Conservation (phyloP, 148 eudicot genomes). For the Bassia scoparia region DNA sequence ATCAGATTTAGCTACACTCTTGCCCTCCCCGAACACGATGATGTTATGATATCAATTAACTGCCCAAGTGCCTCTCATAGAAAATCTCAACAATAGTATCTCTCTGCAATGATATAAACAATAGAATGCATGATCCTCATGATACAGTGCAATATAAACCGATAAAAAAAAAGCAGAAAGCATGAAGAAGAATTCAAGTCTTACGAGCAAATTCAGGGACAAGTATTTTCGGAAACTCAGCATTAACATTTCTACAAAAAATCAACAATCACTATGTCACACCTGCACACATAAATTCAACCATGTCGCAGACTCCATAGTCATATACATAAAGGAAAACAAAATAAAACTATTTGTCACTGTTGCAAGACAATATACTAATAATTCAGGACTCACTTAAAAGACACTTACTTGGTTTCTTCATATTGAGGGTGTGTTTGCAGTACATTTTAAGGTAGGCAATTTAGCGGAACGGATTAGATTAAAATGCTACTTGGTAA, state of each 20-base stretch:
- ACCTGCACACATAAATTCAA: conserved; percentile 25
- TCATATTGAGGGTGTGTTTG: neutral
- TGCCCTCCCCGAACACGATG: conserved; percentile 55
- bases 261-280: conserved; percentile 26
- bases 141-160: neutral
- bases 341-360: neutral
- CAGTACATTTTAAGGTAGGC: no score
- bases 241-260: conserved; percentile 19
- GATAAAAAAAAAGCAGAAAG: conserved; percentile 5
- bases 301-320: conserved; percentile 19
- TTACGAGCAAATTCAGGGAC: conserved; percentile 26
- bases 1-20: conserved; percentile 30
- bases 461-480: no score
- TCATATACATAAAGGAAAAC: neutral
- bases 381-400: neutral
- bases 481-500: no score
- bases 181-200: conserved; percentile 15
- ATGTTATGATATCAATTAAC: conserved; percentile 71
- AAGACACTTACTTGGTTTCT: neutral
- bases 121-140: conserved; percentile 4
- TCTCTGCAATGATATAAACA: conserved; percentile 50
- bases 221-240: conserved; percentile 18
- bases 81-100: conserved; percentile 75
- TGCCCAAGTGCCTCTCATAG: conserved; percentile 87
- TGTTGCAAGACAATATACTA: neutral